Conservation (phyloP, 1,139 yeast genomes). For the Pneumocystis murina region DNA sequence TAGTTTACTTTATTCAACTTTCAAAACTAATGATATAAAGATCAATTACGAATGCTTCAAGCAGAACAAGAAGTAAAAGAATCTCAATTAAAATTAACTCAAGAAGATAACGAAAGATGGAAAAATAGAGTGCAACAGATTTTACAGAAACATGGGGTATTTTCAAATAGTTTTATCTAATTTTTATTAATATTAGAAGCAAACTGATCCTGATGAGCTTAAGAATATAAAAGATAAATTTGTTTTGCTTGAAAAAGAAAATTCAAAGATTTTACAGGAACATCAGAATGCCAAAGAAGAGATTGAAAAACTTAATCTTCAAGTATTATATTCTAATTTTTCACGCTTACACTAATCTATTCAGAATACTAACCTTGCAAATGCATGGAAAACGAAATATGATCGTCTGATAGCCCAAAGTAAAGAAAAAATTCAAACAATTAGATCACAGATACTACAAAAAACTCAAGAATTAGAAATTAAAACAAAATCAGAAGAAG, state of each 20-base stretch:
- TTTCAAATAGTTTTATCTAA: background rate
- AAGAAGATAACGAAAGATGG: constrained; percentile 39
- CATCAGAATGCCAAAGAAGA: constrained; percentile 23
- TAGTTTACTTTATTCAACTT: background rate
- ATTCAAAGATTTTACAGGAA: constrained; percentile 9
- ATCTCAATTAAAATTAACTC: constrained; percentile 26
- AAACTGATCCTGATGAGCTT: constrained; percentile 35
- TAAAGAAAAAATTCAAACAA: constrained; percentile 3
- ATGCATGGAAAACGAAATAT: constrained; percentile 13
- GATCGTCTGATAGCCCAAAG: constrained; percentile 5
- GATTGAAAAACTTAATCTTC: constrained; percentile 25
- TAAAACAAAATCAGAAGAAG: constrained; percentile 20
- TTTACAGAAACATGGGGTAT: constrained; percentile 29
- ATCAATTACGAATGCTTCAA: constrained; percentile 25
- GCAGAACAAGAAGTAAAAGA: constrained; percentile 31
- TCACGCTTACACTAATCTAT: constrained; percentile 19
- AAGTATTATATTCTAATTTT: constrained; percentile 24
- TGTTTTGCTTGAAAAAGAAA: background rate
- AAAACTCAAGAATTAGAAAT: constrained; percentile 17
- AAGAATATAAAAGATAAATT: constrained; percentile 20
- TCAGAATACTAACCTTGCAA: constrained; percentile 9
- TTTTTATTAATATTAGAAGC: constrained; percentile 15
- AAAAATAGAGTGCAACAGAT: constrained; percentile 37
- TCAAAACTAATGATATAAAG: constrained; percentile 15
- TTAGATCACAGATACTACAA: background rate